A percentile compares a stretch with the other conserved stretches of the same genome.
phyloP scores from a whole-genome alignment of 2,329 filamentous ascomycete species.

The Cladosporium halotolerans region DNA sequence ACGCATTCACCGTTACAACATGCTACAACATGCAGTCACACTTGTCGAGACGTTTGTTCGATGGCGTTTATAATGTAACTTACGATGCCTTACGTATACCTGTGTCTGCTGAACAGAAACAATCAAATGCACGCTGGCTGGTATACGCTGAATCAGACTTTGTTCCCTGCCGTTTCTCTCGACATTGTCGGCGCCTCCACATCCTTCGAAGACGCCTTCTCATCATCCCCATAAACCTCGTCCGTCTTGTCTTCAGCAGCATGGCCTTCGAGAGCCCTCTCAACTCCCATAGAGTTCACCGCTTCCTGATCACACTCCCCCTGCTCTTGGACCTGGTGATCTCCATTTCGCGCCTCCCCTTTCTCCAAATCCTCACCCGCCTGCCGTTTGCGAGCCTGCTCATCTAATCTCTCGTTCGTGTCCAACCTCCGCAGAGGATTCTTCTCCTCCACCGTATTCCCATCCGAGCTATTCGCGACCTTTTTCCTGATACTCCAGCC shows the following conservation, averaged over 20 bases:
- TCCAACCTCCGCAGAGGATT: conserved; percentile 15
- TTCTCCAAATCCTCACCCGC: conserved; percentile 29
- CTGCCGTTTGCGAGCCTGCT: conserved; percentile 19
- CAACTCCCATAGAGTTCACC: conserved; percentile 22
- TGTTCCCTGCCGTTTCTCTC: no score
- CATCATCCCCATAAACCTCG: conserved; percentile 22
- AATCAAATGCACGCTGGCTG: no score
- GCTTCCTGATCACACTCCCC: conserved; percentile 19
- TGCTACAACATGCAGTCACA: no score
- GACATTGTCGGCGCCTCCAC: no score
- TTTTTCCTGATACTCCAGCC: conserved; percentile 48
- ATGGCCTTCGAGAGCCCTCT: conserved; percentile 24
- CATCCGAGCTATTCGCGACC: conserved; percentile 33
- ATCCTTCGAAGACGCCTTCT: neutral
- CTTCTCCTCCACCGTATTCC: conserved; percentile 25
- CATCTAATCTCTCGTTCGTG: conserved; percentile 17
- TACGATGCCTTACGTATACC: no score
- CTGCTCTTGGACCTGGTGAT: conserved; percentile 17
- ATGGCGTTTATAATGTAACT: no score
- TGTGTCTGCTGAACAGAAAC: no score
- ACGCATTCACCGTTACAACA: no score
- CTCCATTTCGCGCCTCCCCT: conserved; percentile 14
- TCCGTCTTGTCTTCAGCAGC: conserved; percentile 22
- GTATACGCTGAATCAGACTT: no score
- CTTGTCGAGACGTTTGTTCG: no score